Conservation (phyloP, 805 yeast species). For the Saturnispora halmiae region DNA sequence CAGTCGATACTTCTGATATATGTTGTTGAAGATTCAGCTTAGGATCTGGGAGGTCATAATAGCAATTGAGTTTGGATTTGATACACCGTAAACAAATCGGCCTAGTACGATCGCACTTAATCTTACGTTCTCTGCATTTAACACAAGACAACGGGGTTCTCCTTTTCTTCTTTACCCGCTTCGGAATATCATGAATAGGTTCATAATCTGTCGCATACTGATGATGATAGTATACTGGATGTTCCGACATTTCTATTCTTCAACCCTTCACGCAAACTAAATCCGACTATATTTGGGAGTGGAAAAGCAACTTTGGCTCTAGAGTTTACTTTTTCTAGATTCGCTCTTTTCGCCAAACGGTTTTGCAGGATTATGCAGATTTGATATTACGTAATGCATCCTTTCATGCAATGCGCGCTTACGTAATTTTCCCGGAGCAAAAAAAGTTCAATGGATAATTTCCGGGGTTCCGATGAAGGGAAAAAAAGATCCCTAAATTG, state of each 20-base stretch:
- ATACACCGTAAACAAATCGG: constrained; percentile 19
- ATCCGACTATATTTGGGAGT: neutral
- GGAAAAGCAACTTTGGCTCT: no score
- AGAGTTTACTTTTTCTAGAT: no score
- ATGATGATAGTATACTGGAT: neutral
- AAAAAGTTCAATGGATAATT: no score
- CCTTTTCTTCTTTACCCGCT: constrained; percentile 14
- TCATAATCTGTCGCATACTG: neutral
- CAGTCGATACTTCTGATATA: neutral
- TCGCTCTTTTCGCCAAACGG: no score
- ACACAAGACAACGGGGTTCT: constrained; percentile 21
- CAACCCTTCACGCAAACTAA: no score
- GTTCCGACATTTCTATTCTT: no score
- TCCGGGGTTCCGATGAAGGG: no score
- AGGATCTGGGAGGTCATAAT: constrained; percentile 7
- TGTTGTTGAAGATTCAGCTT: neutral
- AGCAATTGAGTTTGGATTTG: constrained; percentile 8
- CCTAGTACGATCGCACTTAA: constrained; percentile 21
- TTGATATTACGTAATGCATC: no score
- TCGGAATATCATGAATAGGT: neutral
- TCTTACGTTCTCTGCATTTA: constrained; percentile 18
- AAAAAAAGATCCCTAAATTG: no score
- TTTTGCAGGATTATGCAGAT: no score
- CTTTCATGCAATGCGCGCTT: no score
- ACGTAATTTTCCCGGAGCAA: no score